Evolutionary conservation across 768 basidiomycete genomes (phyloP), one percentile per base, ranked within the genome.

Genomic region (Mycena floridula): DNA sequence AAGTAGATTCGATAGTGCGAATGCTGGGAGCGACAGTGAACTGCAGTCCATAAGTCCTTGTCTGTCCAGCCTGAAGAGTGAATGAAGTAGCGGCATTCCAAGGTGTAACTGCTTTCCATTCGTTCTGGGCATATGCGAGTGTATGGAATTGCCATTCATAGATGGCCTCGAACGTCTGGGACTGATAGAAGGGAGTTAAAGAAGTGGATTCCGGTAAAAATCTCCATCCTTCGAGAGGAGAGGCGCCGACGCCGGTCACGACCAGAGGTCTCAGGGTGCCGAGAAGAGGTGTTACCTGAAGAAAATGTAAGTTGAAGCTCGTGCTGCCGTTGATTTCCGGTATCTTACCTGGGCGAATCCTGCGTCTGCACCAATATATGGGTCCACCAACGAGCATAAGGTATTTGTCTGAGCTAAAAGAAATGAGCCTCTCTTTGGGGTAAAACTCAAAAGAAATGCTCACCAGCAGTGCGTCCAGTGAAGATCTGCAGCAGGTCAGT

Each of bases 91-190:
- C 66, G 3, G 68, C 68, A 51, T 77, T 79, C 76, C 76, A 78
- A 0, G 77, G 75, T 0, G 72, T 71, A 27, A 71, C 71, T 7
- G 53, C 51, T 6, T 63, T 62, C 77, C 77, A 78, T 52, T 78
- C 76, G 51, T 75, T 72, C 49, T 77, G 61, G 11, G 76, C 75
- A 52, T 76, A 77, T 0, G 76, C 76, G 18, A 76, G 57, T 3
- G 76, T 77, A 44, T 78, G 77, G 55, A 77, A 76, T 51, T 74
- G 71, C 76, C 77, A 78, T 62, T 78, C 77, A 58, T 77, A 77
- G 12, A 78, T 54, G 0, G 68, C 77, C 51, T 79, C 77, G 51
- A 79, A 79, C 0, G 77, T 79, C 53, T 79, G 77, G 1, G 75
- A 77, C 50, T 78, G 76, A 50, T 79, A 79, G 46, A 60, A 72